Base-by-base conservation (phyloP, 1,284 basidiomycete genomes). In the Cryptococcus sp. region DNA sequence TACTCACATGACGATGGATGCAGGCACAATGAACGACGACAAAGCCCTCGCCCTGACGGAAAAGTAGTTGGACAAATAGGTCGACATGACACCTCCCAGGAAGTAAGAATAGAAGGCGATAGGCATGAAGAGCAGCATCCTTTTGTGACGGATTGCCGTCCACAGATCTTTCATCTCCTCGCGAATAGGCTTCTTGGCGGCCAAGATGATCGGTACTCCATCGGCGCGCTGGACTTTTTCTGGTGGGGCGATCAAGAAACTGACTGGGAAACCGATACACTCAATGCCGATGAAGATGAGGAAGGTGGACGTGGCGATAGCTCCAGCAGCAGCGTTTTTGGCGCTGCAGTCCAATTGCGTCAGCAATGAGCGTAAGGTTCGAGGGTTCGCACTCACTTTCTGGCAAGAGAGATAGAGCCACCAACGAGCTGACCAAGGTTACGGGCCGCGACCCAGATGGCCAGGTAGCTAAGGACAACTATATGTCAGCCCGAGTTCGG, bases 21-120 rank as follows among this genome's bases (percentile, higher is more conserved):
- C 25, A 67, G 66, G 71, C 22, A 57, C 60, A 53, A 74, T 60
- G 35, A 75, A 46, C 2, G 66, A 63, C 16, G 72, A 72, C 13
- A 74, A 54, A 13, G 71, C 72, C n/a, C 73, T 53, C 5, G 71
- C 66, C 42, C 71, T 65, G 39, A 72, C 67, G 19, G 64, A 64
- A 40, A 73, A 75, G 57, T 71, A 60, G 3, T 62, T 41, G 11
- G 69, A 59, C 44, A 74, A 64, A 51, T 75, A 73, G 15, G 67
- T 74, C 13, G 57, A 50, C 47, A 54, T 64, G 5, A 57, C 57
- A 15, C 69, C 71, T 7, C 67, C 67, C 50, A 60, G 68, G 62
- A 69, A 72, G 62, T 64, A 70, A 3, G 57, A 61, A 48, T 68
- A 72, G 59, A 70, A 64, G 3, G 31, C 31, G 31, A 35, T 35